Base-by-base conservation (phyloP, 2,329 filamentous ascomycete genomes). In the Curvularia hawaiiensis region DNA sequence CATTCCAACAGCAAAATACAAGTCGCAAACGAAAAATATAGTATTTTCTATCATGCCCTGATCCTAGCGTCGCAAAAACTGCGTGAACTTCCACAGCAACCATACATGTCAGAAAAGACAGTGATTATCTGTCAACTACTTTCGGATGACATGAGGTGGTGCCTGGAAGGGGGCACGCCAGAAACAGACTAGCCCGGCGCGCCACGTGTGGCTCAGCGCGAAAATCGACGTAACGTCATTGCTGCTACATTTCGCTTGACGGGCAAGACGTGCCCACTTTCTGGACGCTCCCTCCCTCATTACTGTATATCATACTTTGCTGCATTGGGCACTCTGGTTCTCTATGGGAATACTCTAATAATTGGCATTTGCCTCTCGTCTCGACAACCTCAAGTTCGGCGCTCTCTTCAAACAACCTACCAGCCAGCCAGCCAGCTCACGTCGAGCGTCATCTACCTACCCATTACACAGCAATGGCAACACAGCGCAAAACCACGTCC, bases 401-500 rank as follows among this genome's bases (percentile, higher is more conserved):
- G 28, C 22, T 33, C 38, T 22, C 31, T 35, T 20, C 48, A 52
- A 10, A 49, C 16, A 39, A 31, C 38, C 31, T 3, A 28, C 26
- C 26, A 28, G 31, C 38, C 26, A 28, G 38, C 11, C 39, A 28
- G 41, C 11, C 39, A 55, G 31, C 54, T 52, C 59, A n/a, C 20
- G 39, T 35, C 31, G 22, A 50, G 26, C 41, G 20, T 33, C 22
- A 28, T 39, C 22, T 35, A 18, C 22, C 31, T 40, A 54, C 12
- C 35, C 40, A 39, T 20, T 41, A 38, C 11, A 52, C 47, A 52
- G 49, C 52, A 47, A 76, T 76, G 73, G 67, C 73, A 30, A 63
- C 69, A 12, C 69, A 69, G 26, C 73, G 73, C 63, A 75, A 71
- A 70, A 60, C 64, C 48, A 59, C 67, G 26, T 63, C 64, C 22